A percentile compares a stretch with the other conserved stretches of the same genome.
Conservation (phyloP, 169 alveolate species). For the Eimeria maxima region DNA sequence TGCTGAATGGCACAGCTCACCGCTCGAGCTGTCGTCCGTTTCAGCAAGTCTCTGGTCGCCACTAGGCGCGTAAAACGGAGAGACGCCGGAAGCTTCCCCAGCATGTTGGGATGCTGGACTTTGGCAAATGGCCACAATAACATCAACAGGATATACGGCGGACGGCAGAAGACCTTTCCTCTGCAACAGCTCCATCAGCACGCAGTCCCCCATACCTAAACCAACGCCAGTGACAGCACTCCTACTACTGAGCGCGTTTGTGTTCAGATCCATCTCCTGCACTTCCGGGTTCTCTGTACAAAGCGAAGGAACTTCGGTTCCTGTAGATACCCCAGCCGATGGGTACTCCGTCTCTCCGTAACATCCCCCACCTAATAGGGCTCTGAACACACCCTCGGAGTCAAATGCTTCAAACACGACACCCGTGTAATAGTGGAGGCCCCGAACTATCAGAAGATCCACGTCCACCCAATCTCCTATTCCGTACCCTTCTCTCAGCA, state of each 20-base stretch:
- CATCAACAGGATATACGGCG: constrained; percentile 19
- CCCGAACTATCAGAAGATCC: constrained; percentile 84
- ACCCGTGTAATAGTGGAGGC: constrained; percentile 87
- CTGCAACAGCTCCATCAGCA: constrained; percentile 82
- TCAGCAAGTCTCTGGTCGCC: background rate
- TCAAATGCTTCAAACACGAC: constrained; percentile 86
- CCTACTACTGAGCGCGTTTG: background rate
- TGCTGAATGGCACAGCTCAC: background rate
- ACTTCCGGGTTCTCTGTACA: background rate
- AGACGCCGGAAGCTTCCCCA: background rate
- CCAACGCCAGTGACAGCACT: constrained; percentile 82
- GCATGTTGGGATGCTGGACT: background rate
- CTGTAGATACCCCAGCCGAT: background rate
- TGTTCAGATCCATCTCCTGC: background rate
- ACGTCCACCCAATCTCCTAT: constrained; percentile 69
- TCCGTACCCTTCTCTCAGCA: constrained; percentile 59
- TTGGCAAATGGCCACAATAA: constrained; percentile 54
- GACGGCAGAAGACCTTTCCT: constrained; percentile 70
- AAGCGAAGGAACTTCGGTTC: background rate
- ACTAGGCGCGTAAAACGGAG: background rate
- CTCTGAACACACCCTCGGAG: constrained; percentile 85
- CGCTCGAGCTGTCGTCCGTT: background rate
- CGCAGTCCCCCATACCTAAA: constrained; percentile 88
- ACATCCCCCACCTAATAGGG: constrained; percentile 72
- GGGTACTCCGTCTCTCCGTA: constrained; percentile 23